Evolutionary conservation across 164 flowering plant species (phyloP).

Genomic region (Vitis riparia): DNA sequence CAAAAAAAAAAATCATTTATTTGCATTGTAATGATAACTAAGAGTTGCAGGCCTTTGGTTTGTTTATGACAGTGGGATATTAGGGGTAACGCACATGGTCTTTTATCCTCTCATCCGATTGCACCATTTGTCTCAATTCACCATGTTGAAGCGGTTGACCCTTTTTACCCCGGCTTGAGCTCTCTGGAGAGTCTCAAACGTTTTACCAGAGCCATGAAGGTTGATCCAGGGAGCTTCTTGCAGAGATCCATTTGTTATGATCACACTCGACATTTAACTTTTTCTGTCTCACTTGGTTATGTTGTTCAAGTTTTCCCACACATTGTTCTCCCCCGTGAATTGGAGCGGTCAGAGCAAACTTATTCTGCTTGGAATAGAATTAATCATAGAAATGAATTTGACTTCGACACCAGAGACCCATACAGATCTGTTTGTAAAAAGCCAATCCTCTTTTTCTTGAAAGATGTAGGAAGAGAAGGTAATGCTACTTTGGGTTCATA

Average conservation of each 20-base stretch:
- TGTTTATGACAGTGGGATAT: conserved; percentile 53
- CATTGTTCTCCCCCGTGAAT: conserved; percentile 53
- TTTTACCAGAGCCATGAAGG: conserved; percentile 47
- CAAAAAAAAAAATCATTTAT: no score
- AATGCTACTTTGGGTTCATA: conserved; percentile 50
- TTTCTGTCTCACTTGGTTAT: conserved; percentile 60
- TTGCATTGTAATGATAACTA: no score
- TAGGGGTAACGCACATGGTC: conserved; percentile 59
- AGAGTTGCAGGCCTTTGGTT: not conserved
- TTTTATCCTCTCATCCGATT: conserved; percentile 57
- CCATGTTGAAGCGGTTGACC: conserved; percentile 62
- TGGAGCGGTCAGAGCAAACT: conserved; percentile 59
- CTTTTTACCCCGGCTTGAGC: conserved; percentile 56
- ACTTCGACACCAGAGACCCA: conserved; percentile 49
- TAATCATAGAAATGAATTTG: conserved; percentile 47
- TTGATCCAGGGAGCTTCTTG: conserved; percentile 48
- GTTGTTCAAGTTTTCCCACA: conserved; percentile 62
- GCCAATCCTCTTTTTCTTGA: conserved; percentile 54
- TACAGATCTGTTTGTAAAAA: conserved; percentile 51
- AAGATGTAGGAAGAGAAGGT: conserved; percentile 37
- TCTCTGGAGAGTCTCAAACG: conserved; percentile 48
- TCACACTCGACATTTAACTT: conserved; percentile 32
- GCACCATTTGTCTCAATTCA: conserved; percentile 68
- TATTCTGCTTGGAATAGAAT: conserved; percentile 62
- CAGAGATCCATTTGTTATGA: conserved; percentile 69